phyloP scores from a whole-genome alignment of 2,329 filamentous ascomycete species.

The Pestalotiopsis sp. region DNA sequence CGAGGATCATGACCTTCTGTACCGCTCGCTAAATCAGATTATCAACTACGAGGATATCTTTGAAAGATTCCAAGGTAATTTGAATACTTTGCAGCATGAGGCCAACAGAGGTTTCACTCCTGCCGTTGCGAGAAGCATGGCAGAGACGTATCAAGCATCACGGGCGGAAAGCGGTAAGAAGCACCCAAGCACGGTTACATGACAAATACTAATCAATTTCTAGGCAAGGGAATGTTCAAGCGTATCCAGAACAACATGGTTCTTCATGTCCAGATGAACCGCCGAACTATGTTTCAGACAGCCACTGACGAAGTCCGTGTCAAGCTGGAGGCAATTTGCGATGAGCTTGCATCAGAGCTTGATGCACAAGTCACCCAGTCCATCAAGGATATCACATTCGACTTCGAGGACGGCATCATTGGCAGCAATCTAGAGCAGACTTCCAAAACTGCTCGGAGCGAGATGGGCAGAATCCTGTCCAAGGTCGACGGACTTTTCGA shows the following conservation, averaged over 20 bases:
- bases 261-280: neutral
- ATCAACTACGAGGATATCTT: neutral
- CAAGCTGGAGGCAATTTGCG: neutral
- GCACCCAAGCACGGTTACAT: neutral
- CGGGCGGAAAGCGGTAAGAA: neutral
- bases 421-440: neutral
- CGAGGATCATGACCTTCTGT: neutral
- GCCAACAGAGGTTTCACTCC: conserved; percentile 12
- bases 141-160: conserved; percentile 1
- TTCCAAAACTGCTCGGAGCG: neutral
- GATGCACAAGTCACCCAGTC: neutral
- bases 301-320: neutral
- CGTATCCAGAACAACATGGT: neutral
- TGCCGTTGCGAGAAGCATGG: neutral
- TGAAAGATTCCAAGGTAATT: neutral
- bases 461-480: neutral
- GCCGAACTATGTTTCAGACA: neutral
- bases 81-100: conserved; percentile 2
- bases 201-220: neutral
- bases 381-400: neutral
- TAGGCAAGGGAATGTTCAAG: neutral
- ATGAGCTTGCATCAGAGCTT: neutral
- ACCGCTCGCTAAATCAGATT: neutral
- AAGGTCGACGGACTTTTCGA: neutral
- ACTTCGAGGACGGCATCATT: neutral